phyloP scores from a whole-genome alignment of 169 alveolate genomes.

The Plasmodium reichenowi region DNA sequence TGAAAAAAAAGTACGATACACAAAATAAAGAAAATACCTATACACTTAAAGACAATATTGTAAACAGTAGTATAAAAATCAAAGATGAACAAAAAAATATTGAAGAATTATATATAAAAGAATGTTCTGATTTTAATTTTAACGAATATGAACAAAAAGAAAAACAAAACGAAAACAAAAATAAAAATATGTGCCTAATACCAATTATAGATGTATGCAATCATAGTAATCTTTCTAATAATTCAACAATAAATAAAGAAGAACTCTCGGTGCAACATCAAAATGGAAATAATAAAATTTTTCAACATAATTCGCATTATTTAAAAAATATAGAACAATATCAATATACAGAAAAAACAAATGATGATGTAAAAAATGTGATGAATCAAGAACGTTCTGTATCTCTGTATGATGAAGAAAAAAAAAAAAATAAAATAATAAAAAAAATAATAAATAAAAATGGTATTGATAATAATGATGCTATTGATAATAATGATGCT shows the following conservation, averaged over 20 bases:
- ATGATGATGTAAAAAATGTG: no score
- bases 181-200: constrained; percentile 63
- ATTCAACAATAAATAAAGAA: constrained; percentile 41
- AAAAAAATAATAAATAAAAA: neutral
- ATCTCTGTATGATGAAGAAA: neutral
- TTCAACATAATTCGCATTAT: no score
- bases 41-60: constrained; percentile 29
- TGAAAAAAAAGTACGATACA: neutral
- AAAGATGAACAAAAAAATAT: constrained; percentile 1
- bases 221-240: constrained; percentile 29
- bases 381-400: no score
- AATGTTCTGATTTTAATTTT: constrained; percentile 54
- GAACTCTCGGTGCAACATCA: neutral
- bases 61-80: constrained; percentile 54
- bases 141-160: constrained; percentile 61
- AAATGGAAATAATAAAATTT: no score
- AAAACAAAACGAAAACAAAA: constrained; percentile 53
- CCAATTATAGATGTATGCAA: constrained; percentile 71
- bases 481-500: neutral
- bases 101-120: constrained; percentile 14
- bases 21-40: neutral
- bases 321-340: no score
- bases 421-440: no score
- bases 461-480: neutral
- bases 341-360: no score